Base-by-base conservation (phyloP, 2,329 filamentous ascomycete genomes). In the Harringtonia lauricola region DNA sequence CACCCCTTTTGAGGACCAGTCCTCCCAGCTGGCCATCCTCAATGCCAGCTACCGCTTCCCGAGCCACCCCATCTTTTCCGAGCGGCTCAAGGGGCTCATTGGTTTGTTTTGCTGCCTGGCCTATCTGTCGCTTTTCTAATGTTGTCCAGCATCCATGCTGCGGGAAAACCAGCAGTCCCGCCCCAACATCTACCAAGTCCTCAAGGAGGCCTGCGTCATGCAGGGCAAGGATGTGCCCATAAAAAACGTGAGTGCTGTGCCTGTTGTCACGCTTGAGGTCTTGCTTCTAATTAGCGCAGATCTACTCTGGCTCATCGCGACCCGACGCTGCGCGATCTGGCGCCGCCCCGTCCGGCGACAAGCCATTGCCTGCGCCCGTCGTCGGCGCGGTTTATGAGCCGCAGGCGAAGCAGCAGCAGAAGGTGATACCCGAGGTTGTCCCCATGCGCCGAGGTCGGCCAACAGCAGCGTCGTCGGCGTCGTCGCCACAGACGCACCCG, bases 1-100 rank as follows among this genome's bases (percentile, higher is more conserved):
- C 2, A 98, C 92, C 7, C 92, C 92, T 1, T 98, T 98, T 56
- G 92, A 98, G 64, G 90, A 96, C 51, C 88, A 95, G 58, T 48
- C 49, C 2, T 92, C 92, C 22, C 90, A 95, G 66, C 85, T 96
- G 68, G 92, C 92, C 13, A 98, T 98, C 51, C 67, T 98, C 48
- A 96, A 96, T 59, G 92, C 92, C 41, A 94, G 80, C 61, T 96
- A 86, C 72, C 89, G 86, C 57, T 98, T 86, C 55, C 92, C 90
- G 7, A 77, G 74, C 47, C 87, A 95, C 57, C 92, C 92, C 24
- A 69, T 76, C 17, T 98, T 98, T 59, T 95, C 92, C 0, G 86
- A 94, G 53, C 79, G 83, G 44, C 65, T 95, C 44, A 95, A 95
- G 68, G 80, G 82, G 55, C 68, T 98, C 34, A 96, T 96, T 59